Evolutionary conservation across 768 basidiomycete genomes (phyloP).

Genomic region (Agaricus blazei): DNA sequence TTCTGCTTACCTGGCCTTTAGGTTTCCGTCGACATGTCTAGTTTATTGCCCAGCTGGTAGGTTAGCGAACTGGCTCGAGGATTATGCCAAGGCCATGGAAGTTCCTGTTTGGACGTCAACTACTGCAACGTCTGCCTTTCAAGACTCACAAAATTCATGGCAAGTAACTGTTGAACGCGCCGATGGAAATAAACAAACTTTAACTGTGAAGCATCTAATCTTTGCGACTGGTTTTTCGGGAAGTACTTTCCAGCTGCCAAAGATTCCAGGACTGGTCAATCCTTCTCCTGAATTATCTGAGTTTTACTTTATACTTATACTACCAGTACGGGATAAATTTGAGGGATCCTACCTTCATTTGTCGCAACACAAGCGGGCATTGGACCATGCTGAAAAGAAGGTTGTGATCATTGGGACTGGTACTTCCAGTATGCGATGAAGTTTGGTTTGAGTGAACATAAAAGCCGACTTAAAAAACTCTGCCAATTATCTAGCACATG

Average conservation of each 20-base stretch:
- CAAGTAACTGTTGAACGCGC: constrained; percentile 28
- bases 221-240: constrained; percentile 53
- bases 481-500: constrained; percentile 24
- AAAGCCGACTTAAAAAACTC: too few species aligned
- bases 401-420: constrained; percentile 65
- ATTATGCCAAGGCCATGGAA: constrained; percentile 54
- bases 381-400: constrained; percentile 53
- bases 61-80: constrained; percentile 61
- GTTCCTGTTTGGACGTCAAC: constrained; percentile 60
- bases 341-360: constrained; percentile 54
- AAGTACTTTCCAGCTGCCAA: constrained; percentile 38
- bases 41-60: constrained; percentile 49
- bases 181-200: constrained; percentile 23
- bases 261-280: not conserved
- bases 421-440: constrained; percentile 31
- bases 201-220: constrained; percentile 44
- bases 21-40: constrained; percentile 58
- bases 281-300: too few species aligned
- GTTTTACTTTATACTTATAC: not conserved
- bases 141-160: constrained; percentile 38
- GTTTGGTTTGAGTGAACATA: not conserved
- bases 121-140: constrained; percentile 29
- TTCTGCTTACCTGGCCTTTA: constrained; percentile 13
- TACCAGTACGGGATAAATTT: constrained; percentile 21
- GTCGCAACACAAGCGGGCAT: constrained; percentile 39